Evolutionary conservation across 2,329 filamentous ascomycete genomes (phyloP).

Genomic region (Alternaria ethzedia): DNA sequence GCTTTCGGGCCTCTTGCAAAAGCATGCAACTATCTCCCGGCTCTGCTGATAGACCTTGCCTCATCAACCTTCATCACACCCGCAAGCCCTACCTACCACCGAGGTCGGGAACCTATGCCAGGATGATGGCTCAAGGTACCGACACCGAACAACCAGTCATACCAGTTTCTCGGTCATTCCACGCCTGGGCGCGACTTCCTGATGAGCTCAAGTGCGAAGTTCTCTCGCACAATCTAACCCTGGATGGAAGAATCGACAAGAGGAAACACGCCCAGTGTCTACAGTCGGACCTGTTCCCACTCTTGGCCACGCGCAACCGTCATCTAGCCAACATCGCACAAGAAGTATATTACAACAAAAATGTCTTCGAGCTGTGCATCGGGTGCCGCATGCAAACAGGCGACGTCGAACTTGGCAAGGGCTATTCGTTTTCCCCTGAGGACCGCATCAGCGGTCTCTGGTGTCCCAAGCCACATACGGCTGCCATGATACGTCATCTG

Average conservation of each 20-base stretch:
- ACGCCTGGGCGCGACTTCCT: not conserved
- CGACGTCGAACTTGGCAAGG: not conserved
- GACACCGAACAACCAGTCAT: not conserved
- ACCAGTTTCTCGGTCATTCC: not conserved
- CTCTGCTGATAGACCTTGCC: not conserved
- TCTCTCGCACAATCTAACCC: not conserved
- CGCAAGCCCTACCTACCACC: not conserved
- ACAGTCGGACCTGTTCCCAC: not conserved
- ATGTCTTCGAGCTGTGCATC: not conserved
- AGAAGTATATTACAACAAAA: not conserved
- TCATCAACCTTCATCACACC: not conserved
- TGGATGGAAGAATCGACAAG: not conserved
- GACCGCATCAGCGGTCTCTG: not conserved
- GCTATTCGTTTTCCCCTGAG: not conserved
- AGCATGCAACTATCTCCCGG: not conserved
- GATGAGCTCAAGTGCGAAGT: not conserved
- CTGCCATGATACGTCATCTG: not conserved
- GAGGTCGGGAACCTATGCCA: not conserved
- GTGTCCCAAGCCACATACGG: not conserved
- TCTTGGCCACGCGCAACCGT: not conserved
- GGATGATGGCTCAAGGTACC: not conserved
- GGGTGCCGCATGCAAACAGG: not conserved
- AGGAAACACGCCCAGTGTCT: not conserved
- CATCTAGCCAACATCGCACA: not conserved
- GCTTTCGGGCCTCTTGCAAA: not conserved